phyloP scores from a whole-genome alignment of 176 grass and related monocot species.

The Aegilops bicornis region DNA sequence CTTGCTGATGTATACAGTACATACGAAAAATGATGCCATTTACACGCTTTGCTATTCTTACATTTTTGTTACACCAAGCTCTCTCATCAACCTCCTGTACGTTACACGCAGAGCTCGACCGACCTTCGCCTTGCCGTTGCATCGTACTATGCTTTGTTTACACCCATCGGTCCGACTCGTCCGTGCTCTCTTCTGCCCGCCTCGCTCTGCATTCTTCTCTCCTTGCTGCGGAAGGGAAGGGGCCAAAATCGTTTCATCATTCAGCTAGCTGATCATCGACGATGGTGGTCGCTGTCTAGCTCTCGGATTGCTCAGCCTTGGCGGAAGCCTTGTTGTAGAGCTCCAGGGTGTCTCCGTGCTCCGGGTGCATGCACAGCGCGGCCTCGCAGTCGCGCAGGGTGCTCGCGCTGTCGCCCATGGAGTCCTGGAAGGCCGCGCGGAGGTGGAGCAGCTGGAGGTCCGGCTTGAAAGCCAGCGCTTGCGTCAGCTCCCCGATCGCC shows the following conservation, averaged over 20 bases:
- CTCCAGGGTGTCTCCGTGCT: constrained; percentile 75
- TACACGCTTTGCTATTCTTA: constrained; percentile 28
- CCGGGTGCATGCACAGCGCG: constrained; percentile 73
- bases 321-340: constrained; percentile 69
- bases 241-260: constrained; percentile 30
- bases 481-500: constrained; percentile 71
- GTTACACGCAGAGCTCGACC: constrained; percentile 15
- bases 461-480: constrained; percentile 63
- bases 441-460: constrained; percentile 92
- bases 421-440: constrained; percentile 83
- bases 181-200: constrained; percentile 6
- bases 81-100: constrained; percentile 14
- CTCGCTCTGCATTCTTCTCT: constrained; percentile 3
- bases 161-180: neutral
- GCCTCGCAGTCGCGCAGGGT: constrained; percentile 83
- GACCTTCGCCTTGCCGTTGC: neutral
- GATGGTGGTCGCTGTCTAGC: constrained; percentile 8
- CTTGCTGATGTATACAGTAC: constrained; percentile 11
- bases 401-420: constrained; percentile 51
- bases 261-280: constrained; percentile 39
- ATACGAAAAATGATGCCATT: constrained; percentile 18
- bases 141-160: neutral
- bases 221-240: neutral
- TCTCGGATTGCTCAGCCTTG: constrained; percentile 36
- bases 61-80: constrained; percentile 18